Evolutionary conservation across 1,139 yeast genomes (phyloP).

Genomic region (Wickerhamiella infanticola): DNA sequence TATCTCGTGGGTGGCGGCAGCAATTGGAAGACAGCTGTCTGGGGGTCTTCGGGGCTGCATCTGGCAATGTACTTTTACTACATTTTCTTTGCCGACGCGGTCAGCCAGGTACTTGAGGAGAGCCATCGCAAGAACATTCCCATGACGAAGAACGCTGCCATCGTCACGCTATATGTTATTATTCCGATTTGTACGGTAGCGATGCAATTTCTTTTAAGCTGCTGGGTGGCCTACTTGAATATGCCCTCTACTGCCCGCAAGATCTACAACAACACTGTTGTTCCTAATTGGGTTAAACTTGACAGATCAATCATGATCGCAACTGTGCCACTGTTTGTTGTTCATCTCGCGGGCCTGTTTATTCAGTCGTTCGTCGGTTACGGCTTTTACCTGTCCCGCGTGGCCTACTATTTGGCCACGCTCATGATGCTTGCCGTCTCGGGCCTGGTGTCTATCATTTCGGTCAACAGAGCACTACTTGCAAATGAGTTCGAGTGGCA

Average conservation of each 20-base stretch:
- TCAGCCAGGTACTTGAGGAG: not conserved
- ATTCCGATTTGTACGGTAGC: constrained; percentile 5
- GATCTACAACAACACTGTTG: constrained; percentile 14
- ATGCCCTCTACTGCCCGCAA: constrained; percentile 15
- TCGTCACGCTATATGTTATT: not conserved
- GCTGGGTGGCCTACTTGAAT: constrained; percentile 11
- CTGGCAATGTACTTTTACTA: not conserved
- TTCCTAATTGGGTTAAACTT: constrained; percentile 17
- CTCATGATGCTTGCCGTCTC: constrained; percentile 12
- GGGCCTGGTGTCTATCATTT: constrained; percentile 14
- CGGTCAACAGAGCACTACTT: constrained; percentile 16
- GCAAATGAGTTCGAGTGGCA: constrained; percentile 18
- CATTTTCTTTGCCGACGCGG: not conserved
- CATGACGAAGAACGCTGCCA: not conserved
- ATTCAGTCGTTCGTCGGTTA: constrained; percentile 5
- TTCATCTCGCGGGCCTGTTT: constrained; percentile 8
- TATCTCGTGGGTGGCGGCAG: constrained; percentile 16
- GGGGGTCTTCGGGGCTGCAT: constrained; percentile 5
- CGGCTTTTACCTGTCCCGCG: constrained; percentile 8
- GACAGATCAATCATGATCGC: constrained; percentile 15
- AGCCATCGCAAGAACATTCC: not conserved
- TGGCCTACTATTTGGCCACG: constrained; percentile 10
- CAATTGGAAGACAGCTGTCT: constrained; percentile 9
- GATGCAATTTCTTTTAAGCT: constrained; percentile 13
- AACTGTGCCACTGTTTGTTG: constrained; percentile 10